phyloP scores from a whole-genome alignment of 208 protist genomes.

The Leptomonas seymouri region DNA sequence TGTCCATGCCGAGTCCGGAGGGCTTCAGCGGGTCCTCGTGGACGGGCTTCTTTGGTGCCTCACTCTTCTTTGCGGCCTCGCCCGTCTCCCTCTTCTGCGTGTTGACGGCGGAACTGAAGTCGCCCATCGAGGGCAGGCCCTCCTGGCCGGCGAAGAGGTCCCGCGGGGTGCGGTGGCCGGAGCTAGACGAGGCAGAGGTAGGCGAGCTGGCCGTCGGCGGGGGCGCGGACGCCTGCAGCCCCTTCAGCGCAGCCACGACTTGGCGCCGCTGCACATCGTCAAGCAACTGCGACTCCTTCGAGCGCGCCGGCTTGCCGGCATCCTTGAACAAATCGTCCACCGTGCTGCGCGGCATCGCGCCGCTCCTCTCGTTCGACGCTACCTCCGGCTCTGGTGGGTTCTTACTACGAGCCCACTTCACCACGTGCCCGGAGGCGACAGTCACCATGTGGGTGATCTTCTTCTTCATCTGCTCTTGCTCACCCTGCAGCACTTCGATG shows the following conservation, averaged over 20 bases:
- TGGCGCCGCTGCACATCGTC: conserved; percentile 50
- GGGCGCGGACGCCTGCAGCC: conserved; percentile 28
- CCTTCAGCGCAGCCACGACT: conserved; percentile 54
- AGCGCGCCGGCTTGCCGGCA: conserved; percentile 12
- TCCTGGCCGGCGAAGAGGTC: conserved; percentile 47
- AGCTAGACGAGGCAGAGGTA: conserved; percentile 42
- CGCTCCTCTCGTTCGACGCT: conserved; percentile 23
- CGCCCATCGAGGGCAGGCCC: conserved; percentile 63
- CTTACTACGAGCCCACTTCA: conserved; percentile 82
- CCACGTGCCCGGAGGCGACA: conserved; percentile 60
- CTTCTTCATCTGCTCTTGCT: conserved; percentile 64
- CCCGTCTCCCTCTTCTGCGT: conserved; percentile 14
- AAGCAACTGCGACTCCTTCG: conserved; percentile 30
- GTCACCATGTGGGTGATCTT: conserved; percentile 71
- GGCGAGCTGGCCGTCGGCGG: conserved; percentile 36
- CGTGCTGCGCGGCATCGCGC: conserved; percentile 27
- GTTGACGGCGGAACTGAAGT: conserved; percentile 45
- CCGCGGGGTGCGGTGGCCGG: conserved; percentile 36
- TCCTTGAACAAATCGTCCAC: conserved; percentile 63
- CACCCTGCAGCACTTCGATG: conserved; percentile 41
- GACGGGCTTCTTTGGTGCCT: conserved; percentile 14
- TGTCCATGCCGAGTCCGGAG: conserved; percentile 53
- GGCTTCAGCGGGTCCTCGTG: conserved; percentile 49
- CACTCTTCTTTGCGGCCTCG: background rate
- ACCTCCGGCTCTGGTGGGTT: conserved; percentile 65